Evolutionary conservation across 139 green algal species (phyloP).

Genomic region (Coelastrella sp.): DNA sequence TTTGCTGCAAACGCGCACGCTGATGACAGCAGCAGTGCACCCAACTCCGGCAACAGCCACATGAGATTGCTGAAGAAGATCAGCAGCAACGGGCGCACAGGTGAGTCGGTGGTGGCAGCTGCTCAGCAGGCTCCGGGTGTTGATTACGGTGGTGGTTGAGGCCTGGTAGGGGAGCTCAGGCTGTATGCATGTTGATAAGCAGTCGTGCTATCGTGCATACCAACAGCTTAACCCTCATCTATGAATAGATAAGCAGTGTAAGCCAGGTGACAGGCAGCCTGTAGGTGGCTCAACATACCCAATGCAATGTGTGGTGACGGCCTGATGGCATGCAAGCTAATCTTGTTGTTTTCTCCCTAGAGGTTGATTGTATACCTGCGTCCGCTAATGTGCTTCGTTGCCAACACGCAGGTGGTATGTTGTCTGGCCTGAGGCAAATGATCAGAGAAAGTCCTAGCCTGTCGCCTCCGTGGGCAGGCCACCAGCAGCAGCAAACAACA

Average conservation of each 20-base stretch:
- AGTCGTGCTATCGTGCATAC: too few relatives aligned
- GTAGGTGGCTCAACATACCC: too few relatives aligned
- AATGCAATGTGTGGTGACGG: too few relatives aligned
- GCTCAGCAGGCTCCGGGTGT: too few relatives aligned
- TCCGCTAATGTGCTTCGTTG: neutral
- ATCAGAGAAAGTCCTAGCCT: neutral
- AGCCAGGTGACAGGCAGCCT: too few relatives aligned
- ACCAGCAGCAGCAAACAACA: neutral
- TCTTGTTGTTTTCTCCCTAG: neutral
- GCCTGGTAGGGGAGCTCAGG: too few relatives aligned
- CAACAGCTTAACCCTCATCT: too few relatives aligned
- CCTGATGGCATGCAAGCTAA: neutral
- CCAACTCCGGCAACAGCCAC: neutral
- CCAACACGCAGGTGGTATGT: neutral
- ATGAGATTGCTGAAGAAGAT: neutral
- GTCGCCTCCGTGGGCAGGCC: neutral
- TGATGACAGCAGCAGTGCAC: neutral
- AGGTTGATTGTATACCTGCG: neutral
- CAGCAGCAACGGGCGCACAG: neutral
- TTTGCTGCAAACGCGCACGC: constrained; percentile 1
- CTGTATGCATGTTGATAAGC: too few relatives aligned
- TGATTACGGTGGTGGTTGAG: neutral
- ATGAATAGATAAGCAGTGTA: too few relatives aligned
- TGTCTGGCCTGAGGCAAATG: neutral
- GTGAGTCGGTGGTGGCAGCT: neutral